Conservation (phyloP, 306 rosid genomes). For the Pueraria montana region DNA sequence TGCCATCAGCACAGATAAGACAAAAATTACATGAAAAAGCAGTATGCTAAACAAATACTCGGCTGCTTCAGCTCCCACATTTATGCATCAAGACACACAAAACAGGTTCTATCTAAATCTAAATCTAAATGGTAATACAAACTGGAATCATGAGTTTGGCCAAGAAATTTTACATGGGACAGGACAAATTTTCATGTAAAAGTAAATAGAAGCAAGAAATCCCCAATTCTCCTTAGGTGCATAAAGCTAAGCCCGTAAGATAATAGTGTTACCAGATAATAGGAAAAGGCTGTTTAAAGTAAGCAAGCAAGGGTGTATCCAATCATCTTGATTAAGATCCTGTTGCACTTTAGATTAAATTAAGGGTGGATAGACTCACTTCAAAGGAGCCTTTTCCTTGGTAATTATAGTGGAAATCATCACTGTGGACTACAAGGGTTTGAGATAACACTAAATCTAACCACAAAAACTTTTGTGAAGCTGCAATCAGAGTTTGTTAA, state of each 20-base stretch:
- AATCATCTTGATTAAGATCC: constrained; percentile 5
- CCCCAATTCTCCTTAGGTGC: background rate
- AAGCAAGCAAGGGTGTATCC: background rate
- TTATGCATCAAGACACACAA: constrained; percentile 26
- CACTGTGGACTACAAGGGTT: background rate
- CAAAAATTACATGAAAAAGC: background rate
- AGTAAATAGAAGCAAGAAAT: constrained; percentile 15
- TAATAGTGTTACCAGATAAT: background rate
- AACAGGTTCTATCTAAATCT: background rate
- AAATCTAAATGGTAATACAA: background rate
- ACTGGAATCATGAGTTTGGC: background rate
- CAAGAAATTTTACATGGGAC: background rate
- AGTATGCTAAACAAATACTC: background rate
- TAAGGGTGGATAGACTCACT: background rate
- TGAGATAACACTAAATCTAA: background rate
- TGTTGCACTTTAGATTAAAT: background rate
- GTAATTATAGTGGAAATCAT: background rate
- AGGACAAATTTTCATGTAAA: background rate
- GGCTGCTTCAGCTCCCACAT: background rate
- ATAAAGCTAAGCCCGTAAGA: background rate
- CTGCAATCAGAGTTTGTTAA: background rate
- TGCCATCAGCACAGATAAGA: background rate
- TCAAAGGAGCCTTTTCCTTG: background rate
- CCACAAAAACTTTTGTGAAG: background rate
- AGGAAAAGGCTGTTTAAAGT: background rate